Evolutionary conservation across 2,329 filamentous ascomycete genomes (phyloP).

Genomic region (Ophiostoma sp.): DNA sequence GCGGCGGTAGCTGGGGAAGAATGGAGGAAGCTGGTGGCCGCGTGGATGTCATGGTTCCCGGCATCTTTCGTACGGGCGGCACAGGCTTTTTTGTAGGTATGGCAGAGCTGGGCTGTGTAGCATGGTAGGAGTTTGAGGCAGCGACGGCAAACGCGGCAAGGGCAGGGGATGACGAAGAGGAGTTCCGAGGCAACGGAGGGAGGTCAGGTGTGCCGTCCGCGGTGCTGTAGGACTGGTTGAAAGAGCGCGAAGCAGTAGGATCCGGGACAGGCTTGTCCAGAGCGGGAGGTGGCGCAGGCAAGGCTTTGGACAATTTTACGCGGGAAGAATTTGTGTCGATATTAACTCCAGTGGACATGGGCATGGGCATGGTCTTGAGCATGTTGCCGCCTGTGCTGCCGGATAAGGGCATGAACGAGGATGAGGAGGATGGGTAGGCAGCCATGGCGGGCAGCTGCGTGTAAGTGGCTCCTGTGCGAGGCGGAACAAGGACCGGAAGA

Average conservation of each 20-base stretch:
- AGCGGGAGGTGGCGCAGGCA: slow-evolving; percentile 43
- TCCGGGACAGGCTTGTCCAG: slow-evolving; percentile 9
- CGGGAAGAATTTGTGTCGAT: slow-evolving; percentile 33
- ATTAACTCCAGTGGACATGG: slow-evolving; percentile 26
- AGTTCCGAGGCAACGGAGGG: slow-evolving; percentile 18
- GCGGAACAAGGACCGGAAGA: no score
- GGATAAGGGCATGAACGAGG: slow-evolving; percentile 13
- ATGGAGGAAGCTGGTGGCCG: slow-evolving; percentile 5
- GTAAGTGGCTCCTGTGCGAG: not conserved
- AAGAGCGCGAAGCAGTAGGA: not conserved
- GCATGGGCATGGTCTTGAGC: slow-evolving; percentile 27
- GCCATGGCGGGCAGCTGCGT: slow-evolving; percentile 16
- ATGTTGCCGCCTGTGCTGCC: slow-evolving; percentile 5
- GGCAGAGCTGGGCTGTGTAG: not conserved
- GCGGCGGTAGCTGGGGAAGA: slow-evolving; percentile 14
- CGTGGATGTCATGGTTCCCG: slow-evolving; percentile 18
- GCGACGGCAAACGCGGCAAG: not conserved
- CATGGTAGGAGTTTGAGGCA: slow-evolving; percentile 6
- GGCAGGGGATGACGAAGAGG: not conserved
- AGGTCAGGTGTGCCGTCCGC: slow-evolving; percentile 7
- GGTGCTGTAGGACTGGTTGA: no score
- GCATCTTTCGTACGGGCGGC: slow-evolving; percentile 14
- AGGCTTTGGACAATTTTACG: slow-evolving; percentile 55
- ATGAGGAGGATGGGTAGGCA: not conserved
- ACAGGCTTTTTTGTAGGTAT: slow-evolving; percentile 8